phyloP scores from a whole-genome alignment of 164 flowering plant genomes.

The Magnolia officinalis region DNA sequence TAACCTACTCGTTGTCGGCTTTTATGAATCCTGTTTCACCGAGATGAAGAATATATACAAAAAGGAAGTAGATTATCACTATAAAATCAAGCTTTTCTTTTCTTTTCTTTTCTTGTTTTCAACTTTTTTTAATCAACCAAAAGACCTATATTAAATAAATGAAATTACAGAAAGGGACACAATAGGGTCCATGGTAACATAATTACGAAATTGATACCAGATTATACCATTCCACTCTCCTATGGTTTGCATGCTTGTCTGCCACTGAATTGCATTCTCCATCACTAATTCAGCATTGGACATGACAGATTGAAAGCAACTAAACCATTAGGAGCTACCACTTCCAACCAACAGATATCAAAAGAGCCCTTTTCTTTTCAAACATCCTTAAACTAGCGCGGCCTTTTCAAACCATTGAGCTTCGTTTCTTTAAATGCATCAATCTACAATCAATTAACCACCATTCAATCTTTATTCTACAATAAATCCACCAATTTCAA shows the following conservation, averaged over 20 bases:
- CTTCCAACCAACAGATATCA: background rate
- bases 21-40: too few species aligned
- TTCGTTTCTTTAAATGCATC: background rate
- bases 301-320: background rate
- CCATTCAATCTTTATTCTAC: background rate
- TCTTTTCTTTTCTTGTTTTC: background rate
- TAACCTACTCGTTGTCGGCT: too few species aligned
- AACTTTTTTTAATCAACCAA: too few species aligned
- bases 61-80: background rate
- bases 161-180: background rate
- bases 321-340: background rate
- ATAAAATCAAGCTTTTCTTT: background rate
- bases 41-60: too few species aligned
- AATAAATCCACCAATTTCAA: background rate
- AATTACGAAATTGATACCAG: background rate
- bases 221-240: background rate
- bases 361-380: background rate
- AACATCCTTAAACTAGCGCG: background rate
- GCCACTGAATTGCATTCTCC: conserved; percentile 3
- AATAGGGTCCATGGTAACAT: background rate
- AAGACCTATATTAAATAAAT: background rate
- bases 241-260: background rate
- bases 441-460: background rate
- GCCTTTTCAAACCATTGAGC: background rate
- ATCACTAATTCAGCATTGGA: background rate